Percentiles rank a stretch among this genome's conserved stretches.
Conservation (phyloP, 768 basidiomycete genomes). For the Pulveroboletus sp. region DNA sequence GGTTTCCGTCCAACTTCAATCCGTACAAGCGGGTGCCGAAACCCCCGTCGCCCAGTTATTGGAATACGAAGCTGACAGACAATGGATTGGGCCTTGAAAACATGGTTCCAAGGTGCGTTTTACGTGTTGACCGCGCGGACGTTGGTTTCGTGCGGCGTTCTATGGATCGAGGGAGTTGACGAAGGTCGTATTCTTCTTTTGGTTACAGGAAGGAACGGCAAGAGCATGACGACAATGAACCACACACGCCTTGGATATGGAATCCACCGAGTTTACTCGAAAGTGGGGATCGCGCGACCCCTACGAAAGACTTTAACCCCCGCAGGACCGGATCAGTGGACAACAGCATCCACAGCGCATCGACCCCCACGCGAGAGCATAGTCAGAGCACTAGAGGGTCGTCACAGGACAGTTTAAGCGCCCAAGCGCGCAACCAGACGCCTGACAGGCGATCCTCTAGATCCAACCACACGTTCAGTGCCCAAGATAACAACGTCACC, state of each 20-base stretch:
- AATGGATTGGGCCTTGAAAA: constrained; percentile 64
- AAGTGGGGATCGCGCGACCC: constrained; percentile 25
- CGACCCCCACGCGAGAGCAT: constrained; percentile 24
- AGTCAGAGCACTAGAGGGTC: constrained; percentile 15
- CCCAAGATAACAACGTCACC: constrained; percentile 14
- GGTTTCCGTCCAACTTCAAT: constrained; percentile 39
- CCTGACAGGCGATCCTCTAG: constrained; percentile 19
- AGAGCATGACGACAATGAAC: constrained; percentile 35
- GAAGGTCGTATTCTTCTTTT: background rate
- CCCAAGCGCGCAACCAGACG: constrained; percentile 19
- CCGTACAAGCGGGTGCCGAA: constrained; percentile 65
- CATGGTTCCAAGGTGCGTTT: constrained; percentile 59
- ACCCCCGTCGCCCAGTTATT: constrained; percentile 62
- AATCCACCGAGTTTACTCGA: constrained; percentile 46
- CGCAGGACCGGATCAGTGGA: constrained; percentile 26
- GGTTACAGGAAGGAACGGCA: constrained; percentile 24
- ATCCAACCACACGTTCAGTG: constrained; percentile 16
- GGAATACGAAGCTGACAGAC: constrained; percentile 50
- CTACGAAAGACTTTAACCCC: constrained; percentile 25
- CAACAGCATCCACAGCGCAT: background rate
- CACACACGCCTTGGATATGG: constrained; percentile 75
- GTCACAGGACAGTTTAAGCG: constrained; percentile 10
- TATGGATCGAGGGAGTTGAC: constrained; percentile 9
- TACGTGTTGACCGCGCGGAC: background rate
- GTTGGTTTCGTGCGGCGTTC: background rate